phyloP scores from a whole-genome alignment of 225 moss, liverwort and hornwort species.

The Pseudisothecium myosuroides region DNA sequence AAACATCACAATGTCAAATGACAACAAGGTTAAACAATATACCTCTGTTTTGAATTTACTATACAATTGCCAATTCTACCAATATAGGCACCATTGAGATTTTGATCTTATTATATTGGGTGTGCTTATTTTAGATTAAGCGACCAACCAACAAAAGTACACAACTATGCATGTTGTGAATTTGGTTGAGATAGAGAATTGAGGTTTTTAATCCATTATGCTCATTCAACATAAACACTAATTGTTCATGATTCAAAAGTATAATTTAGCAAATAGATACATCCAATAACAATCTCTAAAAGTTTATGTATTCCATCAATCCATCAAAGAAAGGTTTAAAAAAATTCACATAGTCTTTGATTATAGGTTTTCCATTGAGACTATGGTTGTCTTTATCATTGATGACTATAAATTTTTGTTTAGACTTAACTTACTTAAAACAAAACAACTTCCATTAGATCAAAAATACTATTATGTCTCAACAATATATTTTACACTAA shows the following conservation, averaged over 20 bases:
- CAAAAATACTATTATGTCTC: neutral
- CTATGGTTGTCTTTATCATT: neutral
- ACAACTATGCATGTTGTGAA: neutral
- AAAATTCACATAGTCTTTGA: neutral
- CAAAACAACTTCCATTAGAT: neutral
- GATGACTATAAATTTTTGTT: neutral
- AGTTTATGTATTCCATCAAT: neutral
- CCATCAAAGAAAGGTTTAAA: too few relatives aligned
- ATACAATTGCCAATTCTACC: neutral
- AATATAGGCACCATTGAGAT: neutral
- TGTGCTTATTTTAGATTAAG: neutral
- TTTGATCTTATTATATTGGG: neutral
- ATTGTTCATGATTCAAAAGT: neutral
- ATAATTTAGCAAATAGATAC: neutral
- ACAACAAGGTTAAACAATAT: neutral
- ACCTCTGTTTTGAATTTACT: neutral
- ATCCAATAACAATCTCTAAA: neutral
- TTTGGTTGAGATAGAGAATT: neutral
- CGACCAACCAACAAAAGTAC: neutral
- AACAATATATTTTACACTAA: neutral
- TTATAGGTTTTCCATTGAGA: neutral
- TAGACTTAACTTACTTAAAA: neutral
- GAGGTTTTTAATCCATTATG: neutral
- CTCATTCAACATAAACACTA: neutral
- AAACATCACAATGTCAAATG: neutral